Percentiles rank a stretch among this genome's conserved stretches.
These are phyloP conservation scores for Vigna trinervia DNA, from an alignment of 306 rosid species.

Conservation along the genomic window DNA sequence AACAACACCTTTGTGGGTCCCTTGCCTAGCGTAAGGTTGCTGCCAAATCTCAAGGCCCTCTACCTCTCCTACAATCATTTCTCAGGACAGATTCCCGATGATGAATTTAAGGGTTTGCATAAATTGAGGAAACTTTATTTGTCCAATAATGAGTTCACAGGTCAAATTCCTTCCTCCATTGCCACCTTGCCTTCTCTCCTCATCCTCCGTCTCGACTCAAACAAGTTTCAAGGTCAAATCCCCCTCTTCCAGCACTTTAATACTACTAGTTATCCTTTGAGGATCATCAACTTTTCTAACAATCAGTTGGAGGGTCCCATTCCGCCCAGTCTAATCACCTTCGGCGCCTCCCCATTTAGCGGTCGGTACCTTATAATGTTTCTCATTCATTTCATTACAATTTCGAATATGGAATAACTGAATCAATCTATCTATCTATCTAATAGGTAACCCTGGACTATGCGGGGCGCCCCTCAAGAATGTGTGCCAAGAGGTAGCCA, in stretches of 20 bases:
- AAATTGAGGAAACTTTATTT: constrained; percentile 61
- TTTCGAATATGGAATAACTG: background rate
- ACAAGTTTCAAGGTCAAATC: constrained; percentile 78
- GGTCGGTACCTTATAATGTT: constrained; percentile 59
- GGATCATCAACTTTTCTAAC: constrained; percentile 59
- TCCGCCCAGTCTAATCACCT: constrained; percentile 55
- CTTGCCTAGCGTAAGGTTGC: constrained; percentile 56
- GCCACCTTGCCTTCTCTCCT: constrained; percentile 57
- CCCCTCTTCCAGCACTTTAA: constrained; percentile 54
- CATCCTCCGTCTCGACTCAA: constrained; percentile 62
- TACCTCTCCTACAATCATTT: constrained; percentile 76
- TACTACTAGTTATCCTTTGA: constrained; percentile 28
- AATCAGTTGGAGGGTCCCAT: constrained; percentile 77
- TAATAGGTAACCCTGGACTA: constrained; percentile 58
- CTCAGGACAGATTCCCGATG: constrained; percentile 71
- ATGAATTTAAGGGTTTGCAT: constrained; percentile 60
- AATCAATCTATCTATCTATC: background rate
- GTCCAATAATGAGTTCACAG: constrained; percentile 64
- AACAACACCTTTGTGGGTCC: constrained; percentile 81
- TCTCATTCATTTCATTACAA: background rate
- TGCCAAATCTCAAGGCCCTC: constrained; percentile 57
- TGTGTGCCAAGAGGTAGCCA: constrained; percentile 39
- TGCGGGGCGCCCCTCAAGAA: constrained; percentile 71
- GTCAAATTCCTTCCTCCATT: constrained; percentile 80
- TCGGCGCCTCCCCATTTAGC: constrained; percentile 52